Percentiles rank a stretch among this genome's conserved stretches.
Conservation (phyloP, 1,284 basidiomycete genomes). For the Microbotryum intermedium region DNA sequence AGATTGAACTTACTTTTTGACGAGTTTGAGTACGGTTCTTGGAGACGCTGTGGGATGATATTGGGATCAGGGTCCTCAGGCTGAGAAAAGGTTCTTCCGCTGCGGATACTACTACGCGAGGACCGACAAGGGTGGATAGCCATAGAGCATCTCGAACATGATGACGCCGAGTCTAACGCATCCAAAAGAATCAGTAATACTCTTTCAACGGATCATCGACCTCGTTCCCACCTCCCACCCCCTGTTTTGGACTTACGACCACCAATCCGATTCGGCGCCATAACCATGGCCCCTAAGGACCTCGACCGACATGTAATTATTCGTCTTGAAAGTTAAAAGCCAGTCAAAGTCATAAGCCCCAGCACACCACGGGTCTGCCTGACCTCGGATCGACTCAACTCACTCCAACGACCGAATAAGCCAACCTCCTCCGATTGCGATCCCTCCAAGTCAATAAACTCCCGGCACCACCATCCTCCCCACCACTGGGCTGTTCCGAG, state of each 20-base stretch:
- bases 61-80: too few species aligned
- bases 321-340: conserved; percentile 32
- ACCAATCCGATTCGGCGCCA: conserved; percentile 93
- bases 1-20: conserved; percentile 58
- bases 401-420: conserved; percentile 71
- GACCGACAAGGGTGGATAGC: conserved; percentile 61
- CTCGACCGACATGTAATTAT: conserved; percentile 65
- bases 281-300: conserved; percentile 80
- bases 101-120: too few species aligned
- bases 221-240: too few species aligned
- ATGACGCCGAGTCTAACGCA: conserved; percentile 7
- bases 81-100: too few species aligned
- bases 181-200: too few species aligned
- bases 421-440: conserved; percentile 82
- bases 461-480: conserved; percentile 33
- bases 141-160: conserved; percentile 41
- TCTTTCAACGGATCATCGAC: too few species aligned
- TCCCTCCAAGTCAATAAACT: conserved; percentile 86
- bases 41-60: conserved; percentile 25
- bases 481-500: conserved; percentile 64
- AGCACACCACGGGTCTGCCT: too few species aligned
- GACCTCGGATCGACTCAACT: not conserved
- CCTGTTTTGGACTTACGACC: conserved; percentile 58
- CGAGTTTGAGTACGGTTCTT: conserved; percentile 79
- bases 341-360: too few species aligned